Evolutionary conservation across 805 yeast genomes (phyloP), one percentile per base, ranked within the genome.

Genomic region (Lachancea cidri): DNA sequence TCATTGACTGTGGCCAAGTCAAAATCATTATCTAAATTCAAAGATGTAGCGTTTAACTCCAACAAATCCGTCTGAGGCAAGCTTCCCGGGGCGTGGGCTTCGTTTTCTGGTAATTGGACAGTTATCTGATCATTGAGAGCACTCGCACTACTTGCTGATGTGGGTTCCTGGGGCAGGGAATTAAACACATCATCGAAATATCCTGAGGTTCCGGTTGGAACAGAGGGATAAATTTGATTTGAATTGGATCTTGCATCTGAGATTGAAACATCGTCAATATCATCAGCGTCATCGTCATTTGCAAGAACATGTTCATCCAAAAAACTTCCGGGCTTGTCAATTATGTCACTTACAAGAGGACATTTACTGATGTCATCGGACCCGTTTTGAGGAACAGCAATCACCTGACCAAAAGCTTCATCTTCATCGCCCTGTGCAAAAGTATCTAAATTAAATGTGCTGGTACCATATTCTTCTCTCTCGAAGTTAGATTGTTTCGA

Each of bases 261-360:
- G 11, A 24, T 36, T 17, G 39, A 2, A 3, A 30, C 39, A 9
- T 15, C 17, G 16, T 17, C 36, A 9, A 41, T 4, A 22, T 41
- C 29, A n/a, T 36, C 18, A n/a, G 20, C 36, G 17, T 24, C 39
- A 3, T 15, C 33, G 5, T 33, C 17, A 5, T 36, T 34, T n/a
- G 50, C 38, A 13, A 45, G 52, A n/a, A 44, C 45, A n/a, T 45
- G 45, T 17, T 42, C 47, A 29, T 48, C 42, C 31, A 50, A 42
- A 30, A 55, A 54, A 17, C 57, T 45, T 18, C 44, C 46, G 13
- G 63, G 59, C 32, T 50, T 58, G 41, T 60, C 65, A 34, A 60
- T 60, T 14, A 60, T 37, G 9, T 54, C 55, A 45, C 65, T 60
- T 2, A 60, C 59, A 34, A 53, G 55, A 15, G 35, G 35, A 14